Evolutionary conservation across 2,329 filamentous ascomycete species (phyloP).

Genomic region (Bipolaris sorokiniana): DNA sequence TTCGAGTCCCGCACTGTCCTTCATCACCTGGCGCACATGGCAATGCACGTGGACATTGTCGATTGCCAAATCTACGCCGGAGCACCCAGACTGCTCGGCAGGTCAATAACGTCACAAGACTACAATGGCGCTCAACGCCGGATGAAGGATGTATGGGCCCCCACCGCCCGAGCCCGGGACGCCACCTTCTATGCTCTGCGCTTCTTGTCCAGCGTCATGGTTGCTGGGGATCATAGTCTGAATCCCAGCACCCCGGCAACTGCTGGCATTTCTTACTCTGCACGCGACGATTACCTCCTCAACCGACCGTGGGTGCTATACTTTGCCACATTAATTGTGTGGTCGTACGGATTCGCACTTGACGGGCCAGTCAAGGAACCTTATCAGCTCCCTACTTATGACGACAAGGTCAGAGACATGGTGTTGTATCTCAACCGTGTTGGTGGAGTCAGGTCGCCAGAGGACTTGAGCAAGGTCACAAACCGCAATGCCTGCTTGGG

Average conservation of each 20-base stretch:
- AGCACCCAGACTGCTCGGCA: conserved; percentile 81
- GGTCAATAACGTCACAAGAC: conserved; percentile 82
- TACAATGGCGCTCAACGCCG: conserved; percentile 78
- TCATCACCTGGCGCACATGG: conserved; percentile 95
- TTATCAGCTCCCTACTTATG: conserved; percentile 62
- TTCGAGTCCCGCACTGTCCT: conserved; percentile 89
- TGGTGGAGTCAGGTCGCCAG: conserved; percentile 73
- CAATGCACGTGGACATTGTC: conserved; percentile 96
- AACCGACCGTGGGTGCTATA: conserved; percentile 96
- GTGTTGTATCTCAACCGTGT: conserved; percentile 75
- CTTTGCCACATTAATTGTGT: conserved; percentile 88
- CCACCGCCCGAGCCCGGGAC: conserved; percentile 83
- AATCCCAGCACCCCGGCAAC: conserved; percentile 34
- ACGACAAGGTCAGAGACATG: conserved; percentile 79
- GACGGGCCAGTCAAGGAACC: conserved; percentile 73
- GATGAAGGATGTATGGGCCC: conserved; percentile 90
- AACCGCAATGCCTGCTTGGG: conserved; percentile 85
- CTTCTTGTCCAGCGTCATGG: conserved; percentile 83
- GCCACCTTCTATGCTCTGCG: conserved; percentile 91
- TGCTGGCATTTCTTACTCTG: conserved; percentile 66
- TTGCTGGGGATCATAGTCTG: conserved; percentile 61
- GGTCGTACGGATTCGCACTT: conserved; percentile 91
- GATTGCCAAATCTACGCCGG: conserved; percentile 96
- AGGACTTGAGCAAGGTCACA: conserved; percentile 73
- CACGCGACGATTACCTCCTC: conserved; percentile 84